These are phyloP conservation scores for Tetraselmis chui DNA, from an alignment of 139 green algal genomes.

Conservation along the genomic window DNA sequence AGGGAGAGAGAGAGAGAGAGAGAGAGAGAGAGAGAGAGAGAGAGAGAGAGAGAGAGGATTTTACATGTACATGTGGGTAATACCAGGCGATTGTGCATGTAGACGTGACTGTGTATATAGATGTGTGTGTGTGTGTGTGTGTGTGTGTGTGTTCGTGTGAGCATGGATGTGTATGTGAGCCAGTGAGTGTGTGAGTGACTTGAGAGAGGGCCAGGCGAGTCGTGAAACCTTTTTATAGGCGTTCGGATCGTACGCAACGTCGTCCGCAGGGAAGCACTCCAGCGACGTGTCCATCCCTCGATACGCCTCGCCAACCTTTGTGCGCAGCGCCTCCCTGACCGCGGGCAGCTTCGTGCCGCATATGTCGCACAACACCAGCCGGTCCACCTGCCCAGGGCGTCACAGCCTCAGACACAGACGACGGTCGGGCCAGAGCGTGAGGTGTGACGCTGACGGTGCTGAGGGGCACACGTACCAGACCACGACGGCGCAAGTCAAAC, in stretches of 20 bases:
- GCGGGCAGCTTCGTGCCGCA: slow-evolving; percentile 34
- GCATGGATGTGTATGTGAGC: background rate
- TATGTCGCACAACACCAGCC: slow-evolving; percentile 38
- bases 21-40: no score
- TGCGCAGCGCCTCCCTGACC: slow-evolving; percentile 29
- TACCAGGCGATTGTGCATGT: no score
- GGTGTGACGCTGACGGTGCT: background rate
- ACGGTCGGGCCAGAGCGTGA: background rate
- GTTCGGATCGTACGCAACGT: slow-evolving; percentile 36
- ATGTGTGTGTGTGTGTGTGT: no score
- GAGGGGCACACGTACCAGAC: slow-evolving; percentile 16
- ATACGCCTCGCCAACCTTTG: slow-evolving; percentile 38
- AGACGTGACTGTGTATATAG: no score
- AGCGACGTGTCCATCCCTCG: slow-evolving; percentile 34
- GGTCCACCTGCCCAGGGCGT: slow-evolving; percentile 17
- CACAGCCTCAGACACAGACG: background rate
- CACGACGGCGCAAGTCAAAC: slow-evolving; percentile 36
- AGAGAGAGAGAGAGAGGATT: no score
- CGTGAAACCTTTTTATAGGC: slow-evolving; percentile 36
- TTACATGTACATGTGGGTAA: no score
- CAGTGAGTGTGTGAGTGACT: no score
- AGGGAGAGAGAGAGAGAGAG: no score
- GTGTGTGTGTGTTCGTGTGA: no score
- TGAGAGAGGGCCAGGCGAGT: no score
- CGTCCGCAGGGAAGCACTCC: slow-evolving; percentile 37